Evolutionary conservation across 1,139 yeast species (phyloP), one percentile per base, ranked within the genome.

Genomic region (Entelexis paramagnoliae): DNA sequence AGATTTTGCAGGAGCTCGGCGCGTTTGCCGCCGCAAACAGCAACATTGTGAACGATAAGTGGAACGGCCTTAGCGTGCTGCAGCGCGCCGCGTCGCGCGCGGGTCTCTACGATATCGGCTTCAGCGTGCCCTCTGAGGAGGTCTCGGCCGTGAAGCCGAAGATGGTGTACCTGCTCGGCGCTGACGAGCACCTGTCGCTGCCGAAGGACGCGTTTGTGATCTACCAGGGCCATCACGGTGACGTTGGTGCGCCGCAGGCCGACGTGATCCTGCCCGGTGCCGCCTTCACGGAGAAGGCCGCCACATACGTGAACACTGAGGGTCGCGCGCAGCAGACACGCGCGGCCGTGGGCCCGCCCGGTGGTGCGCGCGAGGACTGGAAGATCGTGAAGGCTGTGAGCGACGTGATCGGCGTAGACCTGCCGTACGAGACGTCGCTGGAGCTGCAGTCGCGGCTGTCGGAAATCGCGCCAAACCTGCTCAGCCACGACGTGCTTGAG

Each of bases 181-280:
- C 95, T 42, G 95, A 86, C 68, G 95, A 86, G 70, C 68, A 85
- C 58, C 70, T 75, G 58, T 78, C 81, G 58, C 71, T 75, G 53
- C 85, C 83, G 55, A 73, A 75, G 67, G 93, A 86, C 66, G 88
- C 95, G 11, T 86, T 86, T 66, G 95, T 86, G 36, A 81, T 86
- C 51, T 86, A 86, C 71, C 89, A 86, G 71, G 95, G 95, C 52
- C 95, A 86, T 68, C 95, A 86, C 69, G 95, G 95, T 72, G 95
- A 86, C 62, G 68, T 78, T 38, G 95, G 95, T 62, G 95, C 95
- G 32, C 82, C 91, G 19, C 77, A 79, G 62, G 95, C 95, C 46
- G 95, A 86, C 66, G 94, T 86, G 43, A 78, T 86, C 55, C 76
- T 86, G 60, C 95, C 95, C 52, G 91, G 91, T 51, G 76, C 91